Base-by-base conservation (phyloP, 305 asterid species). In the Solanum aculeatissimum region DNA sequence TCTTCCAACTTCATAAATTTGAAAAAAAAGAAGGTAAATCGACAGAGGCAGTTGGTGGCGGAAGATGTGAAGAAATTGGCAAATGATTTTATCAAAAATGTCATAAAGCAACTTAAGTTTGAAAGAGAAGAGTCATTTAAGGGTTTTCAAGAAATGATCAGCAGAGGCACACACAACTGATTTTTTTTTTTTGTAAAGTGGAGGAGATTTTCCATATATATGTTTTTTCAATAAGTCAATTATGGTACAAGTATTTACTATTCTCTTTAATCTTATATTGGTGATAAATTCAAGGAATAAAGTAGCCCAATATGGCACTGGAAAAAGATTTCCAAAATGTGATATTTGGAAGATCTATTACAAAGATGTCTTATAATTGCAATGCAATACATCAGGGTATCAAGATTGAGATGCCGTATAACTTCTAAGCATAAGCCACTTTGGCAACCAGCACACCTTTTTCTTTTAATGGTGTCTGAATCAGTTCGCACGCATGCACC, bases 91-190 rank as follows among this genome's bases (percentile, higher is more conserved):
- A 91, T 91, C 87, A 87, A 83, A 40, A 88, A 87, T 16, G 88
- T 91, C 88, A 87, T 84, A 83, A 90, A 91, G 58, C 90, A 90
- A 85, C 91, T 91, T 16, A 87, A 79, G 74, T 25, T 88, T 51
- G 89, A 91, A 68, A 85, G 91, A 2, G 71, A 86, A 55, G 88
- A 83, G 38, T 90, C 89, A 7, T 81, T 90, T 19, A 86, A 90
- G 70, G 84, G 88, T 47, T 58, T 19, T 23, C 81, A 32, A 11
- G 77, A 85, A 38, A 85, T 74, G 86, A 84, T 81, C 16, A 57
- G 80, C 15, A 63, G 86, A 19, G 86, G 88, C 29, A 85, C 35
- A 51, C 14, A 43, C 7, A 51, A 51, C 55, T 51, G 19, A 13
- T 47, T 11, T 47, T 47, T 47, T 15, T 51, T 51, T 19, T 14